Conservation (phyloP, 106 monocot species). For the Allium fistulosum region DNA sequence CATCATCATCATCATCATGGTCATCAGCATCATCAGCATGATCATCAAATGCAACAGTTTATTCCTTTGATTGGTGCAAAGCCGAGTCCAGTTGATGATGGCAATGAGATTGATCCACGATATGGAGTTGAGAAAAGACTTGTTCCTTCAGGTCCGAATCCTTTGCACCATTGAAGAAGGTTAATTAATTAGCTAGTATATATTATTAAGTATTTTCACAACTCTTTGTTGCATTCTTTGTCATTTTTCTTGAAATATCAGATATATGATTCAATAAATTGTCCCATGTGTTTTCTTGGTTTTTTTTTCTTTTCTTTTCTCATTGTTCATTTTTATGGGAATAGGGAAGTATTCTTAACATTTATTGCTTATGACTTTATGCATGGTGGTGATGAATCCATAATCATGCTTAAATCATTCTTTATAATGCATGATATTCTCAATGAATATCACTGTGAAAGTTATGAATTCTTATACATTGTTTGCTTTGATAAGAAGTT, state of each 20-base stretch:
- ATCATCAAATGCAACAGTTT: neutral
- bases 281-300: neutral
- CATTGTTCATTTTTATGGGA: neutral
- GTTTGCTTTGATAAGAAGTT: too few species aligned
- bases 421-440: too few species aligned
- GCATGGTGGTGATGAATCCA: too few species aligned
- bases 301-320: neutral
- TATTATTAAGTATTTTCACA: neutral
- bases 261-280: neutral
- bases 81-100: neutral
- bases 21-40: neutral
- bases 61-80: neutral
- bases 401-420: too few species aligned
- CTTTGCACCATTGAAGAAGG: slow-evolving; percentile 52
- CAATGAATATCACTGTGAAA: too few species aligned
- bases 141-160: slow-evolving; percentile 62
- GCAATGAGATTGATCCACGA: slow-evolving; percentile 38
- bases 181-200: neutral
- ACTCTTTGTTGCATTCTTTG: slow-evolving; percentile 1
- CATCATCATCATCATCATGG: neutral
- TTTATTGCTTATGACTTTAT: too few species aligned
- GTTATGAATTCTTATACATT: too few species aligned
- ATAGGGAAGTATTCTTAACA: neutral
- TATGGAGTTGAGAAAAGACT: slow-evolving; percentile 58
- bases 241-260: neutral